Base-by-base conservation (phyloP, 2,329 filamentous ascomycete genomes). In the Alternaria infectoria region DNA sequence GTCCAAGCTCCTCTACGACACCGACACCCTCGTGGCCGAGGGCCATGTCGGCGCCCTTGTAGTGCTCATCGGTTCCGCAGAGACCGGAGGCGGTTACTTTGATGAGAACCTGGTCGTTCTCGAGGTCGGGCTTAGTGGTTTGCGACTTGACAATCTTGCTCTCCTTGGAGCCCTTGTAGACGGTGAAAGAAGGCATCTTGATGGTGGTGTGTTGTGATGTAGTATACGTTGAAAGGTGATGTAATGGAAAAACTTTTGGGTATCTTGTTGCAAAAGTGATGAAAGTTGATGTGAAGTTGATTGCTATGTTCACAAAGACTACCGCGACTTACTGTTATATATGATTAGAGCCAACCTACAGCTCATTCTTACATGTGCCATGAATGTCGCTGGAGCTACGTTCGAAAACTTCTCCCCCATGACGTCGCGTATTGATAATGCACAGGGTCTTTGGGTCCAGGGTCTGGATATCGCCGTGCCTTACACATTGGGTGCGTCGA, bases 1-100 rank as follows among this genome's bases (percentile, higher is more conserved):
- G 82, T 7, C 86, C 86, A 26, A 83, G 64, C 23, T 80, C 78
- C 61, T 85, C 81, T 9, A 88, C 80, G 8, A 86, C 69, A 52
- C 86, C 86, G 30, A 84, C 82, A 60, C 86, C 86, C 70, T 88
- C 86, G 75, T 88, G 86, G 49, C 86, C 86, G 26, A 87, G 81
- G 4, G 61, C 83, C 77, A 84, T 84, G 68, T 83, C 82, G 36
- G 69, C 69, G 5, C 72, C 65, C 57, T 77, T 76, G 76, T 81
- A 83, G 76, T 84, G 82, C 61, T 81, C 76, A 70, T 83, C 85
- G 4, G 90, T 91, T 54, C 87, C 88, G 76, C 90, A 92, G 55
- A 91, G 81, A 28, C 90, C 90, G 3, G 88, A 90, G 61, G 89
- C 87, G 15, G 89, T 91, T 65, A 91, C 82, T 59, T 84, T 85